phyloP scores from a whole-genome alignment of 75 land plant genomes.

The Selaginella moellendorffii region DNA sequence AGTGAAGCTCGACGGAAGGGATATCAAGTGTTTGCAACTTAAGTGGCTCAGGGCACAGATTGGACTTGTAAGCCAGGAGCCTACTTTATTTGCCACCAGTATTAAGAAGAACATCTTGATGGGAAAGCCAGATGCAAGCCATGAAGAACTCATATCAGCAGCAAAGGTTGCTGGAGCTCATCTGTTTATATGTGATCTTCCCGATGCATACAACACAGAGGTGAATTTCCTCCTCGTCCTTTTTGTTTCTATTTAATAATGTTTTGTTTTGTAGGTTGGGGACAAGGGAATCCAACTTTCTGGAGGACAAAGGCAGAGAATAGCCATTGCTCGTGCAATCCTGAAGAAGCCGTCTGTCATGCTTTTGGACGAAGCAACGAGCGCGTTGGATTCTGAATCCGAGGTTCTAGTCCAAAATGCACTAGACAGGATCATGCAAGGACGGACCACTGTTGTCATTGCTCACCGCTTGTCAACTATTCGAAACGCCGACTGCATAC shows the following conservation, averaged over 20 bases:
- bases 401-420: not conserved
- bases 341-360: not conserved
- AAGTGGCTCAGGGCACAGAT: constrained; percentile 1
- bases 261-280: not conserved
- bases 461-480: not conserved
- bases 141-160: constrained; percentile 10
- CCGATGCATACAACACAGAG: constrained; percentile 20
- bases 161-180: constrained; percentile 23
- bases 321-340: not conserved
- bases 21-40: not conserved
- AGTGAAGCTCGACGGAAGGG: constrained; percentile 5
- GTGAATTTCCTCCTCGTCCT: not conserved
- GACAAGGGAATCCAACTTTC: not conserved
- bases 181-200: constrained; percentile 15
- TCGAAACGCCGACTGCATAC: not conserved
- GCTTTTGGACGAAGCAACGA: not conserved
- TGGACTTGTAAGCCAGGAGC: constrained; percentile 6
- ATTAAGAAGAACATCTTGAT: not conserved
- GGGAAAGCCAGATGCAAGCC: constrained; percentile 4
- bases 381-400: not conserved
- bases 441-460: not conserved
- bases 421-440: not conserved
- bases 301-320: not conserved
- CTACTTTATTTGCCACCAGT: constrained; percentile 2
- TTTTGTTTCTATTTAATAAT: not conserved